Conservation (phyloP, 352 stramenopile genomes). For the Phytophthora sp. region DNA sequence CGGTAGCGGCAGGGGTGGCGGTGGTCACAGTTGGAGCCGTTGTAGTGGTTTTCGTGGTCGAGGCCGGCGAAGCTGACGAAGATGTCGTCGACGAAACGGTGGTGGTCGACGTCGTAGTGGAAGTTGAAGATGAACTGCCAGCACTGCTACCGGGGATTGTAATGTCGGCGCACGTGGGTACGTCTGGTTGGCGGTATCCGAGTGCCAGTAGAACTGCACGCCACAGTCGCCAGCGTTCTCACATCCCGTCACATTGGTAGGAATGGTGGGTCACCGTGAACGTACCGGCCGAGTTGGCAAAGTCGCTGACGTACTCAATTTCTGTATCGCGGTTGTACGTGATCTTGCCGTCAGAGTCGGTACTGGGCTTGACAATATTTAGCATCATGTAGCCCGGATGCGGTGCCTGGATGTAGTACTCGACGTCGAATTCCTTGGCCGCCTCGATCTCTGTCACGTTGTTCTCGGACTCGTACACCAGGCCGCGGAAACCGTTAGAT, state of each 20-base stretch:
- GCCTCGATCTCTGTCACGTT: constrained; percentile 50
- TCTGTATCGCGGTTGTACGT: constrained; percentile 47
- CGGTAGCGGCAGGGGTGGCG: constrained; percentile 1
- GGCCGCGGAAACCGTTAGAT: constrained; percentile 67
- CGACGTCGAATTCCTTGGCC: constrained; percentile 51
- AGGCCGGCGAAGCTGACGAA: constrained; percentile 4
- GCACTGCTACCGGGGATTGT: constrained; percentile 22
- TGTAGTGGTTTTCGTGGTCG: constrained; percentile 4
- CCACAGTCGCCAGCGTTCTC: constrained; percentile 33
- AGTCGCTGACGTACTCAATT: constrained; percentile 45
- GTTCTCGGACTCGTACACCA: constrained; percentile 54
- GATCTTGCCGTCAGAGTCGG: constrained; percentile 45
- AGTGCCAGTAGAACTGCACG: constrained; percentile 40
- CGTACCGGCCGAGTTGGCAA: constrained; percentile 44
- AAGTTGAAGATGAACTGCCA: too few species aligned
- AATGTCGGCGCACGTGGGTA: constrained; percentile 40
- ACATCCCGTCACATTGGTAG: constrained; percentile 40
- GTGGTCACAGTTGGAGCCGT: constrained; percentile 2
- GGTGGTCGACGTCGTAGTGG: constrained; percentile 4
- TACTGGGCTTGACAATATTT: constrained; percentile 59
- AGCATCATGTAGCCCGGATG: constrained; percentile 57
- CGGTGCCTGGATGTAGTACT: constrained; percentile 60
- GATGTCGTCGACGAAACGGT: neutral
- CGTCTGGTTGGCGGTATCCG: constrained; percentile 33
- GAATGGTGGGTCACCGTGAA: constrained; percentile 41